Evolutionary conservation across 2,329 filamentous ascomycete genomes (phyloP).

Genomic region (Coniochaeta hoffmannii): DNA sequence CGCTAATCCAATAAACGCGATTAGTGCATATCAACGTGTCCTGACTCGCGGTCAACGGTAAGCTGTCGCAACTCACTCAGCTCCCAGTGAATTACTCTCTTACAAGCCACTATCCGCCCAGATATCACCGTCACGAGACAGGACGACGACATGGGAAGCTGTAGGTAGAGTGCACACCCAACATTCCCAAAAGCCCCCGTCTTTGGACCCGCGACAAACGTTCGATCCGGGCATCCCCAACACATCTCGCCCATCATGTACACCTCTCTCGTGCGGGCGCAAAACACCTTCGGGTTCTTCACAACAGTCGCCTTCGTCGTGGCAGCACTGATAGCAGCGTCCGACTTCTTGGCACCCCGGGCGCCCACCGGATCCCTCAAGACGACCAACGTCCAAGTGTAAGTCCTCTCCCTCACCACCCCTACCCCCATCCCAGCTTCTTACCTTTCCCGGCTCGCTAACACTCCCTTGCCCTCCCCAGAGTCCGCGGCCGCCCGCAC

Average conservation of each 20-base stretch:
- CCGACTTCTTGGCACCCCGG: slow-evolving; percentile 65
- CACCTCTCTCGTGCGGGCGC: slow-evolving; percentile 73
- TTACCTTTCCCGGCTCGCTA: neutral
- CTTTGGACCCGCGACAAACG: neutral
- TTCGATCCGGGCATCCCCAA: neutral
- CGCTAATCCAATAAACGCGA: neutral
- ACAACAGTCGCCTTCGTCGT: slow-evolving; percentile 85
- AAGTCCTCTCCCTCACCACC: slow-evolving; percentile 22
- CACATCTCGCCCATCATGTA: slow-evolving; percentile 57
- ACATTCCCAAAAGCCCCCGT: neutral
- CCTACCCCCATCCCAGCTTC: slow-evolving; percentile 4
- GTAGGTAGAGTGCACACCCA: neutral
- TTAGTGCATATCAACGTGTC: slow-evolving; percentile 3
- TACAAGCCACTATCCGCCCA: no score
- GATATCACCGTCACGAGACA: neutral
- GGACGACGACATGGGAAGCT: neutral
- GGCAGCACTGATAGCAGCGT: slow-evolving; percentile 71
- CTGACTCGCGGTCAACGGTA: neutral
- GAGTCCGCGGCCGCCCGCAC: slow-evolving; percentile 84
- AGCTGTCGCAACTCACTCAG: neutral
- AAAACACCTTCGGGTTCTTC: slow-evolving; percentile 97
- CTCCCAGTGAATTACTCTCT: neutral
- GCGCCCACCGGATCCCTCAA: slow-evolving; percentile 53
- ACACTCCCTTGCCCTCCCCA: slow-evolving; percentile 24
- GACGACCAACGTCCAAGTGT: slow-evolving; percentile 80